Evolutionary conservation across 192 early-diverging fungal genomes (phyloP).

Genomic region (Haplosporangium gracile): DNA sequence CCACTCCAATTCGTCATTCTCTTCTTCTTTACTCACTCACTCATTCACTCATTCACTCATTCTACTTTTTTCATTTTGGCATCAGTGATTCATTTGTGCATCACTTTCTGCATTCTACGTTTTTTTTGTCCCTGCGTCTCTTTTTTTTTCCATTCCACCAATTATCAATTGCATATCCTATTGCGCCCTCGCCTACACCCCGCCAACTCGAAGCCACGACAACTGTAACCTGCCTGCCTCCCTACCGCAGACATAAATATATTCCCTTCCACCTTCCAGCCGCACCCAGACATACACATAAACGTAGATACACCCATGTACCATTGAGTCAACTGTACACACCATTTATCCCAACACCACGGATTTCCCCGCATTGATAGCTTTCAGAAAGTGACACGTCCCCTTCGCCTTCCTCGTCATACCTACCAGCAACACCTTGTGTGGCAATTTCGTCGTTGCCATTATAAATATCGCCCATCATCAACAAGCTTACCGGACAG

Average conservation of each 20-base stretch:
- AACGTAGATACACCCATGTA: background rate
- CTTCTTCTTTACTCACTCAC: background rate
- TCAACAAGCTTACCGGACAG: background rate
- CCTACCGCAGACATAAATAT: background rate
- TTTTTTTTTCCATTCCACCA: background rate
- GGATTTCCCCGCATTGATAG: background rate
- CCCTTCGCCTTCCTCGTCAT: background rate
- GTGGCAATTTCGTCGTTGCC: background rate
- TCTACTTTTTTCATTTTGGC: background rate
- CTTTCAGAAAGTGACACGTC: too few species aligned
- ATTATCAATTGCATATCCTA: background rate
- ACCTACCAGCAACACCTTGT: background rate
- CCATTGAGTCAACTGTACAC: background rate
- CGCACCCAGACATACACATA: background rate
- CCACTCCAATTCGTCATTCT: background rate
- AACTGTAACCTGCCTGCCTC: background rate
- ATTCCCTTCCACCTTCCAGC: background rate
- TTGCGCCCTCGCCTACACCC: background rate
- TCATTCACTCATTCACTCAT: background rate
- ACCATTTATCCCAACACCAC: background rate
- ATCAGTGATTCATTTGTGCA: background rate
- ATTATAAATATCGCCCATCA: background rate
- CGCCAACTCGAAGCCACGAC: background rate
- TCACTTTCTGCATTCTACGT: background rate
- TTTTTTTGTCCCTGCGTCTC: slow-evolving; percentile 1